Percentiles rank a stretch among this genome's conserved stretches.
phyloP scores from a whole-genome alignment of 352 stramenopile species.

The Pythium chondricola region DNA sequence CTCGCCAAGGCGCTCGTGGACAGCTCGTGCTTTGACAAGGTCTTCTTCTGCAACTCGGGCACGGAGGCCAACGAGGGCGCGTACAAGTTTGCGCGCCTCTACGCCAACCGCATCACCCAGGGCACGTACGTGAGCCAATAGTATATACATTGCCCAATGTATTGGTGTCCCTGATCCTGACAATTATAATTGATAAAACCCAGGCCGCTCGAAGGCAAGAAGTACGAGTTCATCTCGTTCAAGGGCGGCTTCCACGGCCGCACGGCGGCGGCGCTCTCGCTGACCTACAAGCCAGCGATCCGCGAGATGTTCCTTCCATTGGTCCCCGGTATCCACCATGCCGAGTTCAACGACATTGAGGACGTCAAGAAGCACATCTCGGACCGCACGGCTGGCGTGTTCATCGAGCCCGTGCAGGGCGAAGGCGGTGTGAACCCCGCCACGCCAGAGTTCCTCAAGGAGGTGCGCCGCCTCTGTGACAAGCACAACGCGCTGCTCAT shows the following conservation, averaged over 20 bases:
- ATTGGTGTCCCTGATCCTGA: no score
- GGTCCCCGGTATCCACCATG: constrained; percentile 66
- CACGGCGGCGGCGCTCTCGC: constrained; percentile 62
- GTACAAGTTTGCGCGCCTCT: constrained; percentile 84
- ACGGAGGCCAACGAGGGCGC: constrained; percentile 88
- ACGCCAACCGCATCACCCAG: constrained; percentile 57
- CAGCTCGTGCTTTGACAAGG: constrained; percentile 94
- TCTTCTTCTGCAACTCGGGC: constrained; percentile 98
- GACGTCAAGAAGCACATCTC: constrained; percentile 70
- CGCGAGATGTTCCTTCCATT: constrained; percentile 78
- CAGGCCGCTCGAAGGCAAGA: constrained; percentile 67
- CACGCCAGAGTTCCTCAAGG: constrained; percentile 87
- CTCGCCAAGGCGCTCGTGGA: constrained; percentile 94
- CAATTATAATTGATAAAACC: no score
- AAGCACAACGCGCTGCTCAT: constrained; percentile 95
- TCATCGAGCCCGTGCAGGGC: constrained; percentile 84
- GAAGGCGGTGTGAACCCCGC: constrained; percentile 93
- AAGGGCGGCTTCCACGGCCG: constrained; percentile 84
- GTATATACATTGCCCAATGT: no score
- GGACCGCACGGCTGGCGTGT: constrained; percentile 68
- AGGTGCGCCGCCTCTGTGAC: constrained; percentile 89
- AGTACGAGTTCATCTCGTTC: constrained; percentile 84
- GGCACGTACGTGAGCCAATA: constrained; percentile 69
- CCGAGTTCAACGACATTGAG: constrained; percentile 80
- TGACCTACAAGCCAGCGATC: constrained; percentile 88